These are phyloP conservation scores for Berkeleyomyces rouxiae DNA, from an alignment of 2,329 filamentous ascomycete genomes.

Conservation along the genomic window DNA sequence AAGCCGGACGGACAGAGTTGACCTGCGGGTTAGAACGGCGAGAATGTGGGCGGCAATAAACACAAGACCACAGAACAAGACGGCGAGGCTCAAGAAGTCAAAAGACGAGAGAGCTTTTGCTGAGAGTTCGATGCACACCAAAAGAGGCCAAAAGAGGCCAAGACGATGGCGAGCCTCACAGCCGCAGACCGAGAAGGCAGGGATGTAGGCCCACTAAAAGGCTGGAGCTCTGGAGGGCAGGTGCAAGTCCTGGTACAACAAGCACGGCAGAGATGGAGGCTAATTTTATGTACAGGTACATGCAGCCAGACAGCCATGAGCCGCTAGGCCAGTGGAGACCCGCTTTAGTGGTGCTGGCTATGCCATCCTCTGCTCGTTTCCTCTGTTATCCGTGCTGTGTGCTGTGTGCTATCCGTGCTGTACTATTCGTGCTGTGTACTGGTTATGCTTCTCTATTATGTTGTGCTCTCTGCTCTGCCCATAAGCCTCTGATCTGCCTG, in stretches of 20 bases:
- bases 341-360: too few relatives aligned
- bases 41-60: background rate
- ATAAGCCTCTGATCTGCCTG: background rate
- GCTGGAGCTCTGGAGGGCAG: background rate
- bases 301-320: too few relatives aligned
- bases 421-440: too few relatives aligned
- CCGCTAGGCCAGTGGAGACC: too few relatives aligned
- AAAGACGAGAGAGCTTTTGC: background rate
- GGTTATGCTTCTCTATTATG: background rate
- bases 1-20: background rate
- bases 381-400: too few relatives aligned
- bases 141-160: background rate
- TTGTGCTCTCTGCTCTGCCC: too few relatives aligned
- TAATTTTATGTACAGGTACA: background rate
- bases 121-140: background rate
- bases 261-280: background rate
- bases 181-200: background rate
- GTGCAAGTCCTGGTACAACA: background rate
- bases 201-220: background rate
- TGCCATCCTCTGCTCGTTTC: too few relatives aligned
- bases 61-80: background rate
- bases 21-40: background rate
- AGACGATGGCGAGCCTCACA: background rate
- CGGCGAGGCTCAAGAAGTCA: background rate
- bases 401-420: too few relatives aligned